Base-by-base conservation (phyloP, 768 basidiomycete species). In the Filobasidium wieringae region DNA sequence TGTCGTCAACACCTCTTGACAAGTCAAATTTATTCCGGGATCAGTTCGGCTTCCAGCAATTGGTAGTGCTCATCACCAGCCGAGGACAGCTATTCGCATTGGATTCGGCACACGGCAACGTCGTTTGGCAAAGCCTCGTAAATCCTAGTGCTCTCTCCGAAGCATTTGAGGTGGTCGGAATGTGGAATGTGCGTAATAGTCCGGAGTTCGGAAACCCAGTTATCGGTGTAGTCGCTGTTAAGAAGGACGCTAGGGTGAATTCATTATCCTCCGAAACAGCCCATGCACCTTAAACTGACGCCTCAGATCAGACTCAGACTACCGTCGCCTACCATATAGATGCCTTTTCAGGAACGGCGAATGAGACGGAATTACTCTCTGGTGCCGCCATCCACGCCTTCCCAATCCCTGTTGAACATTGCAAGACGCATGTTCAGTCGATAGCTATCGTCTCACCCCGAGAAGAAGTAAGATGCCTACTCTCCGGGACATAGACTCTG, bases 1-100 rank as follows among this genome's bases (percentile, higher is more conserved):
- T 73, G 27, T 52, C 57, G 4, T 65, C 70, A 1, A 22, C 58
- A 1, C 66, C 76, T 7, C 70, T 76, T 24, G 69, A 72, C 15
- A 61, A 68, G 31, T 77, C 75, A 24, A 58, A 74, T 0, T 76
- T 84, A 0, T 77, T 58, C 53, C 81, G 87, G 4, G 89, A 92
- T 66, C 73, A 83, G 0, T 93, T 92, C 68, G 90, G 89, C 0
- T 88, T 95, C 74, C 79, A 85, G 34, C 88, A 95, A 68, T 72
- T 95, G 29, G 80, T 92, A 43, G 80, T 93, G 4, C 79, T 77
- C 6, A 85, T 83, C 0, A 88, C 86, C 2, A 63, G 76, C 0
- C 77, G 79, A 29, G 88, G 89, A 1, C 89, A 88, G 66, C 63
- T 91, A 0, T 89, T 83, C 66, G 91, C 83, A 0, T 73, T 96